Evolutionary conservation across 2,329 filamentous ascomycete genomes (phyloP), one percentile per base, ranked within the genome.

Genomic region (Xylaria sp.): DNA sequence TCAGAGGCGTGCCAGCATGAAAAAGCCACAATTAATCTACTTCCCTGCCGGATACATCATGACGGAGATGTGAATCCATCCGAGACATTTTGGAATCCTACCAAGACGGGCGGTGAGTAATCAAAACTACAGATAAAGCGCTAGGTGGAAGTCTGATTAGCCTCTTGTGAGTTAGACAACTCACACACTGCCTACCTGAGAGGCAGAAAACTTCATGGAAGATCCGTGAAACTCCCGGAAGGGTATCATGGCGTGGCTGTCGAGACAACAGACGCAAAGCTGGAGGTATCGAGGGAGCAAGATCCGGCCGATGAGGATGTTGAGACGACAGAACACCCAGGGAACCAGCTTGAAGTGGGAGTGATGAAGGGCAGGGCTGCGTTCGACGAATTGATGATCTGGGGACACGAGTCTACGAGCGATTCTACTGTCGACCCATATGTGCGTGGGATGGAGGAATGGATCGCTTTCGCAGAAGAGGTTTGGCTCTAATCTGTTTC

Each of bases 41-140:
- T 97, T 13, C 93, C 93, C 3, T 95, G 91, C 70, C 85, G 87
- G 56, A 86, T 97, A 71, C 84, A 93, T 70, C 89, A 96, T 75
- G 86, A 90, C 68, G 93, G 93, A 1, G 81, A 87, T 1, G 80
- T 94, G 55, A 84, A 87, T 52, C 80, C 86, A 1, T 79, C 84
- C 4, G 76, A 84, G 21, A 80, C 87, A 43, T 92, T 91, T 73
- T 97, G 93, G 92, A 81, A 79, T 5, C 90, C 91, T 0, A 76
- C 72, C 29, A 73, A 76, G 25, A 79, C 65, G 67, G 75, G 74
- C 71, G 82, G 81, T 82, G 71, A 72, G 81, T 77, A 72, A 21
- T 58, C 46, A 44, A 48, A 58, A 6, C 21, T 17, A 3, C 37
- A 33, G 40, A 23, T 41, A 44, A 8, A n/a, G 10, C 21, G 29